Percentiles rank a stretch among this genome's conserved stretches.
phyloP scores from a whole-genome alignment of 805 yeast genomes.

The Candida ascalaphidarum region DNA sequence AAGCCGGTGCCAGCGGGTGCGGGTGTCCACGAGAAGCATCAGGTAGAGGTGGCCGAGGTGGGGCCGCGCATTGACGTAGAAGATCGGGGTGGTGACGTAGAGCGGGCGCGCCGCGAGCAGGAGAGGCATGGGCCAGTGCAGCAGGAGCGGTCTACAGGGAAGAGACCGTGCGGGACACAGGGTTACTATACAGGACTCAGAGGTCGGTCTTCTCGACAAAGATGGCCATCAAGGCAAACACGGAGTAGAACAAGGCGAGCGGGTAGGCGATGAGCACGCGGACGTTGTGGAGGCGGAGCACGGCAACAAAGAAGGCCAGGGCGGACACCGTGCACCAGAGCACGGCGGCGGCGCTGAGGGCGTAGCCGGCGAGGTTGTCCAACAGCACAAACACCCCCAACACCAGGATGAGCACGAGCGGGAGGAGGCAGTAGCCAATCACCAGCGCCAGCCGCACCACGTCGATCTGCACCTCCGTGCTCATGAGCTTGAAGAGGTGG shows the following conservation, averaged over 20 bases:
- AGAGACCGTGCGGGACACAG: too few species aligned
- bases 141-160: too few species aligned
- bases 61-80: conserved; percentile 91
- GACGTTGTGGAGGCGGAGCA: conserved; percentile 74
- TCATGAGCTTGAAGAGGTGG: conserved; percentile 80
- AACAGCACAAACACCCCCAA: conserved; percentile 58
- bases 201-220: conserved; percentile 45
- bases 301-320: conserved; percentile 85
- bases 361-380: conserved; percentile 69
- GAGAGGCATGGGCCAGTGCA: too few species aligned
- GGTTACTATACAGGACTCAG: too few species aligned
- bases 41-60: conserved; percentile 92
- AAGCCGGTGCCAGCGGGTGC: conserved; percentile 60
- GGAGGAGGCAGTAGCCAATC: conserved; percentile 87
- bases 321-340: conserved; percentile 91
- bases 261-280: conserved; percentile 92
- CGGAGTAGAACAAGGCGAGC: conserved; percentile 80
- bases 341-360: conserved; percentile 57
- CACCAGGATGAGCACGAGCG: conserved; percentile 72
- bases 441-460: conserved; percentile 77
- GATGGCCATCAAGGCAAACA: conserved; percentile 92
- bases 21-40: conserved; percentile 74
- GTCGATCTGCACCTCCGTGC: conserved; percentile 48
- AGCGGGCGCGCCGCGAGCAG: too few species aligned
- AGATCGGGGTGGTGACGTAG: conserved; percentile 84